Evolutionary conservation across 2,329 filamentous ascomycete species (phyloP), one percentile per base, ranked within the genome.

Genomic region (Hymenoscyphus salicellus): DNA sequence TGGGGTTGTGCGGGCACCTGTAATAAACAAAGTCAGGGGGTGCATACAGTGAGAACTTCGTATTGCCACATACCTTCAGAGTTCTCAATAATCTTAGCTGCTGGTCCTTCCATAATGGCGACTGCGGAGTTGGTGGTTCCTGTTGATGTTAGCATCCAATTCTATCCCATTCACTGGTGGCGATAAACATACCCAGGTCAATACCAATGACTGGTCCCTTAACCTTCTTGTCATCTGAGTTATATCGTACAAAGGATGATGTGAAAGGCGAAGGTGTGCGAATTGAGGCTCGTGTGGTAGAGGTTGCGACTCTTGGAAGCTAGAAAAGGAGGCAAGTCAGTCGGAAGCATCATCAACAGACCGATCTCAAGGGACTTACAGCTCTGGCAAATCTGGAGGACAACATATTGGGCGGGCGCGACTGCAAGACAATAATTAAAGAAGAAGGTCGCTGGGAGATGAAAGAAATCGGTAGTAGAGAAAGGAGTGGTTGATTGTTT

Each of bases 121-220:
- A 98, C 94, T 64, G 94, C 94, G 67, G 94, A 97, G 87, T 98
- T 98, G 75, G 94, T 98, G 77, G 94, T 98, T 77, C 87, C 87
- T 89, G 49, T 58, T 38, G 30, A 65, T 69, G 56, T 73, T 30
- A 74, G 68, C 60, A 69, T 68, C 55, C 65, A 60, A 67, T 65
- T 57, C 11, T 49, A 20, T 49, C 20, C 11, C n/a, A 23, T 3
- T 26, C n/a, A 23, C 6, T 26, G 30, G 58, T 26, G 55, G 30
- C 23, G 52, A 58, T 23, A 55, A 38, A 82, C 86, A 77, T 84
- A 89, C 94, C 94, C 76, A 98, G 83, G 86, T 98, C 94, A 79
- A 98, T 97, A 89, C 95, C 95, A 77, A 98, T 97, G 79, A 98
- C 94, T 76, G 91, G 83, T 77, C 95, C 95, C 83, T 94, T 92